Evolutionary conservation across 331 rosid genomes (phyloP).

Genomic region (Arachis monticola): DNA sequence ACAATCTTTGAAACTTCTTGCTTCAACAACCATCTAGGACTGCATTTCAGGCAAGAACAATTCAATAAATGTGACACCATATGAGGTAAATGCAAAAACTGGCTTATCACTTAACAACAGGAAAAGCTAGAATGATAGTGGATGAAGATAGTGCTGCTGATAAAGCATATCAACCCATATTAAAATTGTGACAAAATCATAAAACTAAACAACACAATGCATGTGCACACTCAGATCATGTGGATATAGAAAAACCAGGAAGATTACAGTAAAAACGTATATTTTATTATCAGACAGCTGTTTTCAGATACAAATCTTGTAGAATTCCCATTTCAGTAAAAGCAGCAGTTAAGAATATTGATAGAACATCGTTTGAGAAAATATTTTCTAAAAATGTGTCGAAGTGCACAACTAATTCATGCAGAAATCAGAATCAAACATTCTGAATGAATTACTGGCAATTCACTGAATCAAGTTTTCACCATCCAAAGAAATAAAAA

Average conservation of each 20-base stretch:
- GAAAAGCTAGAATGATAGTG: slow-evolving; percentile 22
- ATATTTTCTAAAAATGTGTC: not conserved
- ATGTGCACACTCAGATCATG: not conserved
- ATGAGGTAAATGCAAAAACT: slow-evolving; percentile 20
- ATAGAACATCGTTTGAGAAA: not conserved
- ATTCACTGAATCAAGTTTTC: not conserved
- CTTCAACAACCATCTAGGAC: slow-evolving; percentile 98
- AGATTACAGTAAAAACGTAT: not conserved
- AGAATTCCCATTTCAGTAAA: slow-evolving; percentile 7
- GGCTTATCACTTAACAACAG: not conserved
- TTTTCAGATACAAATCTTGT: slow-evolving; percentile 17
- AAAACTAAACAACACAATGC: not conserved
- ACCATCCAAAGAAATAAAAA: slow-evolving; percentile 7
- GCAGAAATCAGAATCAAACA: not conserved
- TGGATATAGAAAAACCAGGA: not conserved
- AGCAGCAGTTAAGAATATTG: slow-evolving; percentile 25
- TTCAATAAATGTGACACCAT: slow-evolving; percentile 30
- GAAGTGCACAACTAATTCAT: slow-evolving; percentile 11
- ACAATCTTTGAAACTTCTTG: slow-evolving; percentile 94
- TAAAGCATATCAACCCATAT: slow-evolving; percentile 27
- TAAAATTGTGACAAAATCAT: not conserved
- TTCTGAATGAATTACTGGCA: not conserved
- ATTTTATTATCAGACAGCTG: not conserved
- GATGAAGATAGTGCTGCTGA: slow-evolving; percentile 8
- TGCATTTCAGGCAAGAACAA: slow-evolving; percentile 53